A percentile compares a stretch with the other conserved stretches of the same genome.
phyloP scores from a whole-genome alignment of 768 basidiomycete genomes.

The Rhodotorula sphaerocarpa region DNA sequence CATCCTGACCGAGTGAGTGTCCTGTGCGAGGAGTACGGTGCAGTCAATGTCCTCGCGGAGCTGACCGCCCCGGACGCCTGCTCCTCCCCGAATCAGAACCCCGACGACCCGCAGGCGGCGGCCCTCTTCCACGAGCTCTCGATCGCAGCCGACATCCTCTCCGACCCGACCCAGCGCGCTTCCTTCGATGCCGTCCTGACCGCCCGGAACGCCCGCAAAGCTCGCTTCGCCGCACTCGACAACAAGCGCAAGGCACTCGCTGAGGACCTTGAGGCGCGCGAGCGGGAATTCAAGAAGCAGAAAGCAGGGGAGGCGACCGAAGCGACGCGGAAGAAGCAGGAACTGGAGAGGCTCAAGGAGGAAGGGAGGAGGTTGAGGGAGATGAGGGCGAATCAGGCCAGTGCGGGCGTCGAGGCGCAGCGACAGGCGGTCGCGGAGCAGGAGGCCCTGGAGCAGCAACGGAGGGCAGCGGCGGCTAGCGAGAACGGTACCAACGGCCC shows the following conservation, averaged over 20 bases:
- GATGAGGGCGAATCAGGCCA: not conserved
- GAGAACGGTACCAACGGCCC: too few relatives aligned
- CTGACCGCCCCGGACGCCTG: too few relatives aligned
- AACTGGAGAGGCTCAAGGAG: constrained; percentile 36
- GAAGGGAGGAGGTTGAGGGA: constrained; percentile 35
- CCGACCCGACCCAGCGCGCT: constrained; percentile 30
- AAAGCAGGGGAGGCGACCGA: constrained; percentile 22
- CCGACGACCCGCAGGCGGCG: constrained; percentile 36
- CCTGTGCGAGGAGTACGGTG: too few relatives aligned
- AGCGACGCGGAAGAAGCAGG: constrained; percentile 12
- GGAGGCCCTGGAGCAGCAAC: not conserved
- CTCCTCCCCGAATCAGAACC: constrained; percentile 25
- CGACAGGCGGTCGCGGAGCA: not conserved
- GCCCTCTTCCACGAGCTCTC: constrained; percentile 36
- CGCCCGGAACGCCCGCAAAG: constrained; percentile 26
- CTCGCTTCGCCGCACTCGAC: constrained; percentile 36
- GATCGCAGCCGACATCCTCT: constrained; percentile 33
- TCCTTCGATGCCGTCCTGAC: constrained; percentile 28
- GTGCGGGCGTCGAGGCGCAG: not conserved
- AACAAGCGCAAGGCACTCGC: constrained; percentile 36
- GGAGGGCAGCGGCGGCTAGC: too few relatives aligned
- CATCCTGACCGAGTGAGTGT: constrained; percentile 38
- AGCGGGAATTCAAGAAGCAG: constrained; percentile 33
- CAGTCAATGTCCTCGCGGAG: too few relatives aligned
- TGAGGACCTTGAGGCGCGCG: constrained; percentile 31